Base-by-base conservation (phyloP, 345 rosid species). In the Ceriops decandra region DNA sequence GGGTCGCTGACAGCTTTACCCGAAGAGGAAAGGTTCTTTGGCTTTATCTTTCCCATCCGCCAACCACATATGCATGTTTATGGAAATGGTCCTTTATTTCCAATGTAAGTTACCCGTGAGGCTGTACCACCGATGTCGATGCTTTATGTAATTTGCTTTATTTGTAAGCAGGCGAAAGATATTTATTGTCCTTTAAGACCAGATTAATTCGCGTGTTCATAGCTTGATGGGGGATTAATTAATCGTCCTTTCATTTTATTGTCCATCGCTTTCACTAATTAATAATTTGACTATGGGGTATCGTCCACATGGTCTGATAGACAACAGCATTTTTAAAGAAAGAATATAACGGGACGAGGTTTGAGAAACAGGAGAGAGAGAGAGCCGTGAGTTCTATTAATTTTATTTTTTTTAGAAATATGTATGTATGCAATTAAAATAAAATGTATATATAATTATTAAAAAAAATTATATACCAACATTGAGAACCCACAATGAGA, bases 1-100 rank as follows among this genome's bases (percentile, higher is more conserved):
- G 54, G 24, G 20, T 7, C 31, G 36, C 1, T 7, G 49, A 28
- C 22, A n/a, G 21, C n/a, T 11, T 70, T 62, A 2, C 73, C 68
- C 19, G 26, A 58, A 33, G 42, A 15, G 54, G 69, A 68, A 64
- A 64, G 51, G 54, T 67, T 58, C 70, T 60, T 36, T 20, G 51
- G 73, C 74, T 51, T 65, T 65, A 35, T 22, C 68, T 70, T 53
- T 61, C 24, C 68, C 46, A 49, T 54, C 71, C 46, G 15, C 51
- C 21, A 13, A 6, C 46, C 26, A 67, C 7, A 26, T 27, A 63
- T 68, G 11, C 77, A 38, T 31, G n/a, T 68, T 68, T 58, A 21
- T 21, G 68, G 60, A 20, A 68, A 35, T 10, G 16, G 4, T 54
- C 0, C 28, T 61, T 30, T 0, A n/a, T 31, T 62, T 22, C 21